Evolutionary conservation across 1,284 basidiomycete genomes (phyloP).

Genomic region (Malassezia dermatis): DNA sequence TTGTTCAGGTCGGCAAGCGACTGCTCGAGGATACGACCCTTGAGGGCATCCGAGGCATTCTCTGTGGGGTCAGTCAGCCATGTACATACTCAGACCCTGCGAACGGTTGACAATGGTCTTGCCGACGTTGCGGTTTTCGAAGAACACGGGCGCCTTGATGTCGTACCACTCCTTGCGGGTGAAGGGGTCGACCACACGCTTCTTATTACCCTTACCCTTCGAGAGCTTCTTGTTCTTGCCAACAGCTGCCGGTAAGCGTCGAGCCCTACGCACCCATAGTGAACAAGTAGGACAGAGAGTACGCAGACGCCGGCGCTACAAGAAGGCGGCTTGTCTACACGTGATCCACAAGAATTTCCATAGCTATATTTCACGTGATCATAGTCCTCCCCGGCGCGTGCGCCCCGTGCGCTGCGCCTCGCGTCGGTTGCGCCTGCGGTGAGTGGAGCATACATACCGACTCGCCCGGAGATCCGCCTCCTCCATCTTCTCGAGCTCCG

Average conservation of each 20-base stretch:
- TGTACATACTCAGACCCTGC: slow-evolving; percentile 79
- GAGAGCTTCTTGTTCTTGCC: slow-evolving; percentile 93
- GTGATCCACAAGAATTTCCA: slow-evolving; percentile 13
- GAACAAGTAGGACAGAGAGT: slow-evolving; percentile 14
- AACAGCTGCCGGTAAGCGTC: slow-evolving; percentile 37
- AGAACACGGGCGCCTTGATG: slow-evolving; percentile 96
- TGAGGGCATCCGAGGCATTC: slow-evolving; percentile 97
- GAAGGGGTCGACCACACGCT: slow-evolving; percentile 99
- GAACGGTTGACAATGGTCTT: slow-evolving; percentile 99
- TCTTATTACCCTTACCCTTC: slow-evolving; percentile 97
- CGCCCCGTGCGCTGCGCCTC: slow-evolving; percentile 22
- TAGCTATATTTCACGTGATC: slow-evolving; percentile 15
- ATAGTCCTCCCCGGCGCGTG: slow-evolving; percentile 5
- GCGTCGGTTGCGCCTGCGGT: slow-evolving; percentile 23
- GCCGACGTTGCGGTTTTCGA: slow-evolving; percentile 91
- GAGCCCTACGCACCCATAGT: slow-evolving; percentile 11
- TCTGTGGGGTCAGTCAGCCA: slow-evolving; percentile 53
- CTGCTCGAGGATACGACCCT: slow-evolving; percentile 90
- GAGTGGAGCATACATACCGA: slow-evolving; percentile 13
- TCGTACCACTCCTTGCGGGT: slow-evolving; percentile 99
- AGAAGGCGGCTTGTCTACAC: slow-evolving; percentile 2
- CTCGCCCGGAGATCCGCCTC: slow-evolving; percentile 30
- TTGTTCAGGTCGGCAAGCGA: slow-evolving; percentile 98
- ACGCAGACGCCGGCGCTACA: neutral
- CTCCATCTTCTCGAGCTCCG: slow-evolving; percentile 66